Conservation (phyloP, 345 rosid species). For the Acer negundo region DNA sequence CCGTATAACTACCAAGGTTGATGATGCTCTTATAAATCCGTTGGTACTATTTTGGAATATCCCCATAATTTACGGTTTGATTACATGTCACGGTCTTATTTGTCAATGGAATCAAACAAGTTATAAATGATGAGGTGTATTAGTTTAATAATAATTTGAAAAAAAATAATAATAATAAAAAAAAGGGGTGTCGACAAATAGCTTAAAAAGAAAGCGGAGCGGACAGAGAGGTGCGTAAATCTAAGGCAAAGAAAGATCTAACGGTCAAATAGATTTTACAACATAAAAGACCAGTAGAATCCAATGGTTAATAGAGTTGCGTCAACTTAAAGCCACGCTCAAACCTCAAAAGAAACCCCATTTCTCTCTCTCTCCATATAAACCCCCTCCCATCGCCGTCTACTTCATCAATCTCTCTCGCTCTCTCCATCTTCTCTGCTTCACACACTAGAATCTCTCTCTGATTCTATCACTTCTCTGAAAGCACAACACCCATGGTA, state of each 20-base stretch:
- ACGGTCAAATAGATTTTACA: slow-evolving; percentile 32
- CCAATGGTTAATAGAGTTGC: slow-evolving; percentile 47
- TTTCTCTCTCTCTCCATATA: slow-evolving; percentile 17
- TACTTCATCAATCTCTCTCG: not conserved
- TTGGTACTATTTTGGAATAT: too few relatives aligned
- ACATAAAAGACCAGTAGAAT: slow-evolving; percentile 21
- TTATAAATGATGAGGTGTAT: not conserved
- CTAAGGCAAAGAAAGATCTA: slow-evolving; percentile 31
- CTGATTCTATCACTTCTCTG: not conserved
- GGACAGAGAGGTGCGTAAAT: not conserved
- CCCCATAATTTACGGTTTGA: too few relatives aligned
- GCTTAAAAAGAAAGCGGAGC: slow-evolving; percentile 10
- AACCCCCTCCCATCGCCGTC: slow-evolving; percentile 22
- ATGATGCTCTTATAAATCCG: too few relatives aligned
- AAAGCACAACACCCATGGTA: slow-evolving; percentile 20
- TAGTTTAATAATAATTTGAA: not conserved
- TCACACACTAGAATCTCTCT: not conserved
- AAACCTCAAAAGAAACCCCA: slow-evolving; percentile 16
- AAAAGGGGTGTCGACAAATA: not conserved
- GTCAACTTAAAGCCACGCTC: slow-evolving; percentile 42
- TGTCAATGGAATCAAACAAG: too few relatives aligned
- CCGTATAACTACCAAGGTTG: too few relatives aligned
- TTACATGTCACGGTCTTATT: too few relatives aligned
- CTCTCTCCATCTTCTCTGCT: not conserved
- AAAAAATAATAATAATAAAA: too few relatives aligned